Base-by-base conservation (phyloP, 164 flowering plant genomes). In the Houttuynia cordata region DNA sequence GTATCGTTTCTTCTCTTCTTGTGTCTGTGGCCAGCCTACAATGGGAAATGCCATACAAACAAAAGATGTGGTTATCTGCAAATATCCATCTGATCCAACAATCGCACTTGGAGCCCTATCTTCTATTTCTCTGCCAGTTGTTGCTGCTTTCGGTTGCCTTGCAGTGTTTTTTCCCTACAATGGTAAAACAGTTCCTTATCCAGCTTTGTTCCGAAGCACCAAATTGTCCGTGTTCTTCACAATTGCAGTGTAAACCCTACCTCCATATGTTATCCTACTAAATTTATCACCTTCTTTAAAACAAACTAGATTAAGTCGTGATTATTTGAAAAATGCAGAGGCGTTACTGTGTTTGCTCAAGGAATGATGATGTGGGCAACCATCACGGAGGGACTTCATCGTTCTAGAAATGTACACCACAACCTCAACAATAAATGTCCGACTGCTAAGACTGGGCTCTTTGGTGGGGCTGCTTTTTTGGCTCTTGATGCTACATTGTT, bases 301-400 rank as follows among this genome's bases (percentile, higher is more conserved):
- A 1, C 30, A 14, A 19, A 22, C 13, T 23, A 1, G 8, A 4
- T 23, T 24, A 8, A 18, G 1, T 30, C 21, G 30, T 34, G 59
- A 4, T n/a, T 3, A 19, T 37, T n/a, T 9, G 19, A 14, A 56
- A 19, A 25, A 53, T 49, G 50, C 73, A 91, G 98, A 73, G 66
- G 64, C 7, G 66, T 79, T 0, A 70, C 84, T 13, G 82, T 78
- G 15, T 67, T 92, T 24, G 96, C 85, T 3, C 75, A 62, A n/a
- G 64, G 74, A 9, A 49, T 89, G 73, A 64, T 87, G 67, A 51
- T 89, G 22, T 92, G 96, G 96, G 89, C 96, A 23, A 80, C 93
- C 10, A 74, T 87, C 54, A 61, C 75, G 2, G 98, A 87, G 72
- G 82, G 81, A 42, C 68, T 76, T 40, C 91, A 83, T 73, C 67